Base-by-base conservation (phyloP, 306 rosid species). In the Vigna nakashimae region DNA sequence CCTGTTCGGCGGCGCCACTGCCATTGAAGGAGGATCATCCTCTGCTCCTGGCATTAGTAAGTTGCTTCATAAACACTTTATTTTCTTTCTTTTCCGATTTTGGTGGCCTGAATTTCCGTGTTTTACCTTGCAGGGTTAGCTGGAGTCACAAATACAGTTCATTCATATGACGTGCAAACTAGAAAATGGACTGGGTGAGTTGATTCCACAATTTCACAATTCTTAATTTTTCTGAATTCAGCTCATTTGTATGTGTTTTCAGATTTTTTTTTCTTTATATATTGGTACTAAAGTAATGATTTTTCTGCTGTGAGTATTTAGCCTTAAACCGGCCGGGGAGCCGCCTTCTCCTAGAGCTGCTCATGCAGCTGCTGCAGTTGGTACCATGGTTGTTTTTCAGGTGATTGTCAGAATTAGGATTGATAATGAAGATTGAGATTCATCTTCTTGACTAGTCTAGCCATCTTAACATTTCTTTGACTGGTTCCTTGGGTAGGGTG, bases 261-360 rank as follows among this genome's bases (percentile, higher is more conserved):
- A 17, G 18, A 38, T 17, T 68, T 36, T 6, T 64, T 59, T 18
- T 68, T 20, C 50, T 5, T 32, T 32, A 3, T 13, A 77, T 20
- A 20, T 20, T 86, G 79, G 51, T 52, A n/a, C 42, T 73, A 24
- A 51, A 60, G 75, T 82, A 75, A 84, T 28, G 49, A 70, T 72
- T 11, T 88, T 36, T 76, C 10, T 69, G 73, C 60, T 70, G 69
- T 70, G 78, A 53, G 45, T 82, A 81, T 78, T 81, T 75, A 96
- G 99, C 84, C 48, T 96, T 40, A 90, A 90, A 74, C 96, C 99
- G 0, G 94, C 97, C 1, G 99, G 99, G 36, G 99, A 96, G 67
- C 99, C 99, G 15, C 99, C 99, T 0, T 96, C 99, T 66, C 97
- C 98, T 16, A 90, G 99, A 80, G 99, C 98, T 58, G 99, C 99